Percentiles rank a stretch among this genome's conserved stretches.
Evolutionary conservation across 2,329 filamentous ascomycete species (phyloP).

Genomic region (Lachnellula suecica): DNA sequence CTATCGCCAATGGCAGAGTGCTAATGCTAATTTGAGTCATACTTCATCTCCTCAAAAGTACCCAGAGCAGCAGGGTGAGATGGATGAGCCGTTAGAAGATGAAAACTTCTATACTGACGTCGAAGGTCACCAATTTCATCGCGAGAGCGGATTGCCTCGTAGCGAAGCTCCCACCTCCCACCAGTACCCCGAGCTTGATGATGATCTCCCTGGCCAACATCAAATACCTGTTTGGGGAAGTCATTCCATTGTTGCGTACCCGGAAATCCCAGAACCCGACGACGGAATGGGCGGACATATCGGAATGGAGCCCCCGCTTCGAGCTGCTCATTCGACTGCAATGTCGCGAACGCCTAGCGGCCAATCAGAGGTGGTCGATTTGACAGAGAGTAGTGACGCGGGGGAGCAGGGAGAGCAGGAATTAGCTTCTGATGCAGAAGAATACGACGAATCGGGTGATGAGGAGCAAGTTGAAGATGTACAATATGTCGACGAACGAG

Average conservation of each 20-base stretch:
- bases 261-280: conserved; percentile 13
- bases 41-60: conserved; percentile 8
- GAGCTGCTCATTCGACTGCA: conserved; percentile 2
- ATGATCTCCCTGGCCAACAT: conserved; percentile 4
- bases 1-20: conserved; percentile 22
- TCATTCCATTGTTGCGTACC: conserved; percentile 16
- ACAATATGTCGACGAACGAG: neutral
- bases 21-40: conserved; percentile 8
- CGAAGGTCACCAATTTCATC: neutral
- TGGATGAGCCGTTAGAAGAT: conserved; percentile 3
- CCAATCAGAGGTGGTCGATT: conserved; percentile 24
- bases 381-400: conserved; percentile 25
- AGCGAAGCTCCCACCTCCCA: neutral
- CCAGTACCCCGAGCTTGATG: conserved; percentile 18
- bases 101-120: conserved; percentile 18
- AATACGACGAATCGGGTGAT: conserved; percentile 17
- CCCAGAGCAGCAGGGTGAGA: conserved; percentile 5
- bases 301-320: neutral
- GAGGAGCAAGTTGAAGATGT: conserved; percentile 5
- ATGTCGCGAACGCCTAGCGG: conserved; percentile 26
- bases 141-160: neutral
- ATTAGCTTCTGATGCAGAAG: neutral
- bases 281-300: neutral
- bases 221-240: conserved; percentile 3
- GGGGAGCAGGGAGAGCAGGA: neutral